phyloP scores from a whole-genome alignment of 352 stramenopile genomes.

The Globisporangium canariense region DNA sequence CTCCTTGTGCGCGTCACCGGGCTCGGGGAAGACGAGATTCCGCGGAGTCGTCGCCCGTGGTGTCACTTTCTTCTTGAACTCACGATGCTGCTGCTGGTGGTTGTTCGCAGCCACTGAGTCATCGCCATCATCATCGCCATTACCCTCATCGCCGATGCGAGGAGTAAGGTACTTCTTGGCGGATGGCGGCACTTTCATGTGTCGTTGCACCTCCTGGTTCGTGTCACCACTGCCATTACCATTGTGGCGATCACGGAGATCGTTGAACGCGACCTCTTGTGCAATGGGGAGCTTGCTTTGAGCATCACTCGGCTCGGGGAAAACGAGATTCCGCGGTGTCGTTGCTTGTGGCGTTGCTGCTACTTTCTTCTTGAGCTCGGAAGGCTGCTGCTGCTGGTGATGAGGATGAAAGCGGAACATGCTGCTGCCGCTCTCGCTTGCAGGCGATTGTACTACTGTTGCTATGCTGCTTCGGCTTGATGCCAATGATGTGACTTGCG shows the following conservation, averaged over 20 bases:
- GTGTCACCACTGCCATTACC: not conserved
- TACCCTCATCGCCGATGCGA: no score
- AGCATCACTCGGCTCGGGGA: slow-evolving; percentile 29
- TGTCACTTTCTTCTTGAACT: slow-evolving; percentile 19
- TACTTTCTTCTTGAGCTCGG: slow-evolving; percentile 17
- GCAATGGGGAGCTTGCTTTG: slow-evolving; percentile 6
- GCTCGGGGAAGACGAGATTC: slow-evolving; percentile 36
- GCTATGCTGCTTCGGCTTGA: not conserved
- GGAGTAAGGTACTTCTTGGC: slow-evolving; percentile 12
- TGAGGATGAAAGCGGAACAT: not conserved
- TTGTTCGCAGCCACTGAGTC: not conserved
- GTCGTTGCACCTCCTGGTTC: slow-evolving; percentile 9
- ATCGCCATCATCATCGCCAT: not conserved
- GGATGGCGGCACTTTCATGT: slow-evolving; percentile 3
- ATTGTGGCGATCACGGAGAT: not conserved
- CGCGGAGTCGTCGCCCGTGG: slow-evolving; percentile 26
- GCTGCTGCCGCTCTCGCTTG: not conserved
- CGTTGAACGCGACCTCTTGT: not conserved
- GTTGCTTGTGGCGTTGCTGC: slow-evolving; percentile 12
- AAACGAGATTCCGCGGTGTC: slow-evolving; percentile 36
- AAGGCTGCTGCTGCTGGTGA: not conserved
- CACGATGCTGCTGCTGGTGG: slow-evolving; percentile 9
- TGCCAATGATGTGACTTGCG: not conserved
- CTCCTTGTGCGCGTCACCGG: slow-evolving; percentile 16
- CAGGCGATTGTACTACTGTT: not conserved